Conservation (phyloP, 305 asterid genomes). For the Fraxinus angustifolia region DNA sequence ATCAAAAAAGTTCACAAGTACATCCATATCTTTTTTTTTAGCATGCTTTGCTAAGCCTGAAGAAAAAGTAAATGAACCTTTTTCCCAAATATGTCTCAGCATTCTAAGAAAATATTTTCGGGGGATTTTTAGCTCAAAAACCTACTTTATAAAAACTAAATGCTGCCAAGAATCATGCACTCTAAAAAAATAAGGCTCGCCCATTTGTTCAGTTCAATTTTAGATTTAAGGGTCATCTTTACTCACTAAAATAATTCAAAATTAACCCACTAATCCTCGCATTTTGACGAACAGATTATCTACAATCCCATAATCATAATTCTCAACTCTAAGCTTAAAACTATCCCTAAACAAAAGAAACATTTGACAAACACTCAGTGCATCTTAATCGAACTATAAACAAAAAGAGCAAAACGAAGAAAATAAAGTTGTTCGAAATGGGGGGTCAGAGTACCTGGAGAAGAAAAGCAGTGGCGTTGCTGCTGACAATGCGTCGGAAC, state of each 20-base stretch:
- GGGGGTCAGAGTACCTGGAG: neutral
- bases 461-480: constrained; percentile 1
- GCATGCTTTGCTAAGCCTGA: neutral
- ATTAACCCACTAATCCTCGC: neutral
- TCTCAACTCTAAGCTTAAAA: too few relatives aligned
- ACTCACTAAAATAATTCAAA: neutral
- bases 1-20: neutral
- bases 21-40: neutral
- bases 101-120: neutral
- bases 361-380: neutral
- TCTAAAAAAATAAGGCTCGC: neutral
- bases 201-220: neutral
- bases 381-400: neutral
- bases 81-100: neutral
- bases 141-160: neutral
- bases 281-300: neutral
- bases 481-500: neutral
- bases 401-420: neutral
- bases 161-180: neutral
- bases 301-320: neutral
- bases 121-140: neutral
- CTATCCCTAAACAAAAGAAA: neutral
- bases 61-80: neutral
- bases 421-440: neutral
- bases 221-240: neutral